A percentile compares a stretch with the other conserved stretches of the same genome.
phyloP scores from a whole-genome alignment of 495 filamentous ascomycete species.

The Schizothecium vesticola region DNA sequence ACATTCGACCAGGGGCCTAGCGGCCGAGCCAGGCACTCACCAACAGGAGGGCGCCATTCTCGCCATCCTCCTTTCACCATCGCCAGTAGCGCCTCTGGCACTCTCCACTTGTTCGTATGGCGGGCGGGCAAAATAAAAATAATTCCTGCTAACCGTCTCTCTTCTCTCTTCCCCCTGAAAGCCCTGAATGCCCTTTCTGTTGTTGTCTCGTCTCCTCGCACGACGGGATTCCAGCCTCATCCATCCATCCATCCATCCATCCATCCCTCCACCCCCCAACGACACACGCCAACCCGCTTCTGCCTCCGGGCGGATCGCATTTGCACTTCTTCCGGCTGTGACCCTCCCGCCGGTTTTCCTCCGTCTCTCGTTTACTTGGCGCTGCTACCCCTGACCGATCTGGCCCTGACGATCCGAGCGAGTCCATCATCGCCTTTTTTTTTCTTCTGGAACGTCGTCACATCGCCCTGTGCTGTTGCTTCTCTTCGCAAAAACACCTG shows the following conservation, averaged over 20 bases:
- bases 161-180: constrained; percentile 1
- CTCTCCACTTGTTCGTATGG: constrained; percentile 20
- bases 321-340: constrained; percentile 9
- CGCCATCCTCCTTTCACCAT: constrained; percentile 16
- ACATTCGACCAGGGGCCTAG: constrained; percentile 5
- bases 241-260: background rate
- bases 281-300: background rate
- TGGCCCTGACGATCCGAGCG: background rate
- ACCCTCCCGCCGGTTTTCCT: background rate
- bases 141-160: constrained; percentile 25
- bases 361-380: background rate
- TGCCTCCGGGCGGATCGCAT: constrained; percentile 1
- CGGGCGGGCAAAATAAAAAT: constrained; percentile 26
- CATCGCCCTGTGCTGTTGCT: background rate
- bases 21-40: constrained; percentile 13
- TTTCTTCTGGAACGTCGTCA: background rate
- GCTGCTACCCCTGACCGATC: background rate
- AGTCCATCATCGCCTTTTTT: background rate
- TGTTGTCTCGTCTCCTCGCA: constrained; percentile 7
- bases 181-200: constrained; percentile 1
- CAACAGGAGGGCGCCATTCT: constrained; percentile 20
- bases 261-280: background rate
- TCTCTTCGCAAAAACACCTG: background rate
- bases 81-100: constrained; percentile 20
- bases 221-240: background rate